Percentiles rank a stretch among this genome's conserved stretches.
Conservation (phyloP, 2,329 filamentous ascomycete species). For the Hypomyces rosellus region DNA sequence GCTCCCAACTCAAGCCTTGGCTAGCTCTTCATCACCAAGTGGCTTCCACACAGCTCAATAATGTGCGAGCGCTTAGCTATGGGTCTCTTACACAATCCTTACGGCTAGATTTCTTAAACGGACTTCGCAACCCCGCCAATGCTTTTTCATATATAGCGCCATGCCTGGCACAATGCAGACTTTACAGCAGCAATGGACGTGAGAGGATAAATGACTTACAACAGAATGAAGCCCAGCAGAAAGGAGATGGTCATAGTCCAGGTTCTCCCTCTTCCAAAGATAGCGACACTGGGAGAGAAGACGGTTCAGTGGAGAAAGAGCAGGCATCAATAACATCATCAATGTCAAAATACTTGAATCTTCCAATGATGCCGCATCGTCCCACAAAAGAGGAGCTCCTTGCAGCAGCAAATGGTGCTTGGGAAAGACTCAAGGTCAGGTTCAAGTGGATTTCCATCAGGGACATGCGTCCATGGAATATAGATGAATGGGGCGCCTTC, state of each 20-base stretch:
- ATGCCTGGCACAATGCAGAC: conserved; percentile 2
- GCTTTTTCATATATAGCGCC: not conserved
- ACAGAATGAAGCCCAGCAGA: not conserved
- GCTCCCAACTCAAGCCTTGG: too few species aligned
- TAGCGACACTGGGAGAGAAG: not conserved
- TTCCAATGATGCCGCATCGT: conserved; percentile 70
- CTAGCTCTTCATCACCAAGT: too few species aligned
- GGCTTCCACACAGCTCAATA: too few species aligned
- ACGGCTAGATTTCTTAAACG: not conserved
- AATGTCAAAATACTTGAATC: conserved; percentile 54
- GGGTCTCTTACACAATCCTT: too few species aligned
- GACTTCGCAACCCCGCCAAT: not conserved
- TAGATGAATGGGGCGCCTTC: conserved; percentile 93
- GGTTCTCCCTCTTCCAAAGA: not conserved
- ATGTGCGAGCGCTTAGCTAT: too few species aligned
- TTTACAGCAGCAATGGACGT: conserved; percentile 2
- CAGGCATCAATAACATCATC: conserved; percentile 42
- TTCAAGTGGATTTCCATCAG: conserved; percentile 98
- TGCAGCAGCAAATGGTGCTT: conserved; percentile 86
- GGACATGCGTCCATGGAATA: conserved; percentile 88
- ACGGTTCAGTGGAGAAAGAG: not conserved
- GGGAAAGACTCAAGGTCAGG: conserved; percentile 79
- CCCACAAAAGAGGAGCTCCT: conserved; percentile 92
- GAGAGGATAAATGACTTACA: not conserved
- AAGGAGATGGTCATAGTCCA: not conserved